A percentile compares a stretch with the other conserved stretches of the same genome.
Evolutionary conservation across 768 basidiomycete genomes (phyloP).

Genomic region (Zangia roseola): DNA sequence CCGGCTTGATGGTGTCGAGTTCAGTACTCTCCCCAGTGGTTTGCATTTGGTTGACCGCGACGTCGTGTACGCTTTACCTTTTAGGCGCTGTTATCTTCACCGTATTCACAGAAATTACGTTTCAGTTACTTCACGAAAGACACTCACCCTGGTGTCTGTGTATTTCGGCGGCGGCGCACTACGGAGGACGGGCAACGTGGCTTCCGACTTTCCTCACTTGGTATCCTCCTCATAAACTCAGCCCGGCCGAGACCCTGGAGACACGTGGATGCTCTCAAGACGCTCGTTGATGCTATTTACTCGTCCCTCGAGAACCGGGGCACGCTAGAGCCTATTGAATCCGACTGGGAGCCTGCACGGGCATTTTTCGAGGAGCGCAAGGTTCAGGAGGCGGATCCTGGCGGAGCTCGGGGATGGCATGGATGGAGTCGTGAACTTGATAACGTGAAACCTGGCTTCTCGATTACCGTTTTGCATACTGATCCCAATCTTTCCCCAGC

Average conservation of each 20-base stretch:
- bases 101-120: slow-evolving; percentile 10
- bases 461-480: neutral
- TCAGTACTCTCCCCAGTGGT: slow-evolving; percentile 79
- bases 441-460: slow-evolving; percentile 36
- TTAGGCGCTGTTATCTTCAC: neutral
- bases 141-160: slow-evolving; percentile 65
- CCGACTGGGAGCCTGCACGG: slow-evolving; percentile 62
- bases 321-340: slow-evolving; percentile 47
- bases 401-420: slow-evolving; percentile 59
- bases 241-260: slow-evolving; percentile 71
- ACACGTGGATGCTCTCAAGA: slow-evolving; percentile 64
- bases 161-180: slow-evolving; percentile 70
- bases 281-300: slow-evolving; percentile 55
- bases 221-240: slow-evolving; percentile 67
- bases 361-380: slow-evolving; percentile 67
- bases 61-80: slow-evolving; percentile 56
- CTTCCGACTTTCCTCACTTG: slow-evolving; percentile 75
- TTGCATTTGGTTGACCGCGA: slow-evolving; percentile 78
- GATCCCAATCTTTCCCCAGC: slow-evolving; percentile 19
- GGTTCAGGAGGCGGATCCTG: slow-evolving; percentile 46
- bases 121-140: slow-evolving; percentile 72
- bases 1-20: slow-evolving; percentile 70
- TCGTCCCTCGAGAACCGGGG: slow-evolving; percentile 47
- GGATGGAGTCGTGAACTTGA: slow-evolving; percentile 71
- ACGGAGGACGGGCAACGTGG: slow-evolving; percentile 74